Percentiles rank a stretch among this genome's conserved stretches.
phyloP scores from a whole-genome alignment of 192 early-diverging fungal species.

The Geranomyces variabilis region DNA sequence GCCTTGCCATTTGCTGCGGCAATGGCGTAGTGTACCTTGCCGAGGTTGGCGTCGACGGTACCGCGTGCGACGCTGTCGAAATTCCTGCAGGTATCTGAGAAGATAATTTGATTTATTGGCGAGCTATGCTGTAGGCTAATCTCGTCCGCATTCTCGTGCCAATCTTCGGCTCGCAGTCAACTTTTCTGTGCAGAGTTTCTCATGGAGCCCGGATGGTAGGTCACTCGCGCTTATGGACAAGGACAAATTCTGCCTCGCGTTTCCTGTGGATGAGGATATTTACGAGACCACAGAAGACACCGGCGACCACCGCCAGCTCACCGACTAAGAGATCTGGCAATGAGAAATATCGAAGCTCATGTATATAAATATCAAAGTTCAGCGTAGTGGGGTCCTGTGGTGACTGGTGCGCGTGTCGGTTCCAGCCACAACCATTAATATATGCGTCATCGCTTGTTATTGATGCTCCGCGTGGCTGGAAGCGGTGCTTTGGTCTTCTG shows the following conservation, averaged over 20 bases:
- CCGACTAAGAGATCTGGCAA: too few species aligned
- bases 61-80: constrained; percentile 47
- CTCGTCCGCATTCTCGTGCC: neutral
- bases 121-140: neutral
- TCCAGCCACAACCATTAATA: too few species aligned
- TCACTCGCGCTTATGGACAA: constrained; percentile 71
- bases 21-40: constrained; percentile 67
- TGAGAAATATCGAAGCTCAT: too few species aligned
- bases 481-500: too few species aligned
- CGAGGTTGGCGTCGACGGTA: constrained; percentile 39
- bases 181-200: constrained; percentile 62
- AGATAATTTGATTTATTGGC: too few species aligned
- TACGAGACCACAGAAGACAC: too few species aligned
- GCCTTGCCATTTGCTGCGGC: constrained; percentile 65
- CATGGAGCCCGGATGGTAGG: constrained; percentile 75
- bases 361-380: too few species aligned
- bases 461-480: too few species aligned
- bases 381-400: too few species aligned
- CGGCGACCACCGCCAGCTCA: too few species aligned
- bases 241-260: constrained; percentile 72
- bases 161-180: constrained; percentile 46
- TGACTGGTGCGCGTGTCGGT: too few species aligned
- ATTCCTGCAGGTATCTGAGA: constrained; percentile 54
- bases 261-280: constrained; percentile 42
- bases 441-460: too few species aligned